Evolutionary conservation across 1,284 basidiomycete genomes (phyloP).

Genomic region (Heliocybe sulcata): DNA sequence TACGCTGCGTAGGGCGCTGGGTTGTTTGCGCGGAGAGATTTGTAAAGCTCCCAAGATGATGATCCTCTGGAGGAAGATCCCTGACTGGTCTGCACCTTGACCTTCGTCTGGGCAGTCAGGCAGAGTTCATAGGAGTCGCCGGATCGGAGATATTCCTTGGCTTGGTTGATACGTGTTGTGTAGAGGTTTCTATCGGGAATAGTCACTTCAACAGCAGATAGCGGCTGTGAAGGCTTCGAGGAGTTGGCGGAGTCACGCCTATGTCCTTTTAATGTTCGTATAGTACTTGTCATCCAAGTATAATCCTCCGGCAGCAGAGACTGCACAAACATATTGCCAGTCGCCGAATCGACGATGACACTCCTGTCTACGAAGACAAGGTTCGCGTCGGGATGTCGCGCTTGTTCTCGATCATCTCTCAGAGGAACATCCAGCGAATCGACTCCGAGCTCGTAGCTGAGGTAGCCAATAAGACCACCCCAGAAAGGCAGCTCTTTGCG

Average conservation of each 20-base stretch:
- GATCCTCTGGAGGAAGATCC: constrained; percentile 9
- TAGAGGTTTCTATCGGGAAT: constrained; percentile 59
- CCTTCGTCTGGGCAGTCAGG: constrained; percentile 72
- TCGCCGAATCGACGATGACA: constrained; percentile 52
- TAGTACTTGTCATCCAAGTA: constrained; percentile 37
- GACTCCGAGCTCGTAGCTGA: constrained; percentile 74
- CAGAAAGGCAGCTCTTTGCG: constrained; percentile 58
- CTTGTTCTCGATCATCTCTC: constrained; percentile 25
- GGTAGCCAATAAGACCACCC: constrained; percentile 67
- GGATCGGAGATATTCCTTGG: constrained; percentile 71
- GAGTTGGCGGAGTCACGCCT: constrained; percentile 14
- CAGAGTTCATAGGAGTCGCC: constrained; percentile 98
- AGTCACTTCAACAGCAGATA: constrained; percentile 19
- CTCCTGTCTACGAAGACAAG: constrained; percentile 71
- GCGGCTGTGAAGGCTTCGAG: background rate
- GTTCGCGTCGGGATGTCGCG: constrained; percentile 59
- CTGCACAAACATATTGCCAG: constrained; percentile 49
- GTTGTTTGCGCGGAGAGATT: constrained; percentile 67
- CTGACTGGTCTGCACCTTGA: constrained; percentile 31
- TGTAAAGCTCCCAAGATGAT: constrained; percentile 68
- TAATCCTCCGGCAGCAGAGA: constrained; percentile 53
- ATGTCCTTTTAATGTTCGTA: constrained; percentile 22
- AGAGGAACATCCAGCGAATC: constrained; percentile 28
- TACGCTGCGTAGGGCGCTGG: constrained; percentile 91
- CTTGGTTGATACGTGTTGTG: constrained; percentile 63